These are phyloP conservation scores for Cryptococcus sp. DNA, from an alignment of 1,284 basidiomycete genomes.

Conservation along the genomic window DNA sequence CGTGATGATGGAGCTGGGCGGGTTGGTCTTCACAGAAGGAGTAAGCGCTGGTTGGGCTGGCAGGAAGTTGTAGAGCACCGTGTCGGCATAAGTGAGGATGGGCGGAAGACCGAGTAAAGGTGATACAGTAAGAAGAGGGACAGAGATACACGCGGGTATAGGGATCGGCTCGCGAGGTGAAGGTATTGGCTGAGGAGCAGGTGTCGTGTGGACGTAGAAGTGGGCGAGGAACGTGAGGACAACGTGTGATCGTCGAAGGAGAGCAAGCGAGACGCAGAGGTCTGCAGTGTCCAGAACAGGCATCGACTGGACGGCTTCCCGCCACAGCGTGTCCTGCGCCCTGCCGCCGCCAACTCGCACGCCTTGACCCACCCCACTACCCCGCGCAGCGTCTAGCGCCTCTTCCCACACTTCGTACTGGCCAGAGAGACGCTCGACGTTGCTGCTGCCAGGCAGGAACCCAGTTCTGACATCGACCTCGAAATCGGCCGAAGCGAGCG, in stretches of 20 bases:
- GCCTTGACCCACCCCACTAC: constrained; percentile 51
- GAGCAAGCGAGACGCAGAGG: constrained; percentile 63
- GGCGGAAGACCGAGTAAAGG: constrained; percentile 80
- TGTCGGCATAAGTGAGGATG: constrained; percentile 88
- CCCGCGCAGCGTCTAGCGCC: constrained; percentile 57
- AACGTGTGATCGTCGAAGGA: constrained; percentile 78
- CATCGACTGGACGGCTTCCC: constrained; percentile 64
- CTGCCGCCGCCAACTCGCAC: constrained; percentile 61
- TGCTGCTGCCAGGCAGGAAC: constrained; percentile 83
- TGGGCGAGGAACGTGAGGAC: constrained; percentile 84
- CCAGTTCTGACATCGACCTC: constrained; percentile 90
- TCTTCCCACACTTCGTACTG: constrained; percentile 74
- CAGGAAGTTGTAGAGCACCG: constrained; percentile 85
- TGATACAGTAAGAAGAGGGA: constrained; percentile 78
- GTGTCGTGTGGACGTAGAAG: constrained; percentile 74
- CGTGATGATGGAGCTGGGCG: constrained; percentile 60
- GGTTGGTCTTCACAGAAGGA: constrained; percentile 60
- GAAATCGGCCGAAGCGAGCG: constrained; percentile 89
- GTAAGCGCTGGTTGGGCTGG: constrained; percentile 59
- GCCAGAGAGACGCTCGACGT: constrained; percentile 64
- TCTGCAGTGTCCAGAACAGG: constrained; percentile 61
- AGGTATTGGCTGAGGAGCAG: constrained; percentile 27
- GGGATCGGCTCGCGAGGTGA: constrained; percentile 38
- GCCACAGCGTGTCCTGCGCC: constrained; percentile 64
- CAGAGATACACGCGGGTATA: constrained; percentile 25